Base-by-base conservation (phyloP, 176 grass and related monocot species). In the Secale cereale region DNA sequence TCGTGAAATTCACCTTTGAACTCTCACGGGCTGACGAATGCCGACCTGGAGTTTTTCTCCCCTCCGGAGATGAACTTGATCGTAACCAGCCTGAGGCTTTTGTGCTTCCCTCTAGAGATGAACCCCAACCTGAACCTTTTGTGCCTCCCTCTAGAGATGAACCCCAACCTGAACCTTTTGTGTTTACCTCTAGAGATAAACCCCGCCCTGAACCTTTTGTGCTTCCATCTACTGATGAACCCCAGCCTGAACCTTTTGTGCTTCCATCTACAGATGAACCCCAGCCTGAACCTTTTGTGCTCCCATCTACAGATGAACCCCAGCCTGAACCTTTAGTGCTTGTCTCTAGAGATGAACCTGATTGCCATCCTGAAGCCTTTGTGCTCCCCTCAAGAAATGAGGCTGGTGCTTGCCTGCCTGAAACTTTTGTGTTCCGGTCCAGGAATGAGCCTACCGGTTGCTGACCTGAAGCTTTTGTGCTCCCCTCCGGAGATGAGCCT, bases 11-110 rank as follows among this genome's bases (percentile, higher is more conserved):
- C 40, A 31, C 37, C 80, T 83, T 89, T 52, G 46, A 40, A 78
- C 57, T 87, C 77, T 92, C 83, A 43, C 77, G 82, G 59, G 56
- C 79, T 57, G 86, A 88, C 3, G 83, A 40, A 84, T 56, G 65
- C 65, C 60, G 79, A 57, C 86, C 65, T 59, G 86, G 79, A 71
- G 64, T 20, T 83, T 78, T 80, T 78, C 25, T 68, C 43, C 74
- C 74, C 5, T 88, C 78, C 5, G 67, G 65, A n/a, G 84, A 83
- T 78, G 68, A 40, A 82, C 71, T 79, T 73, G 76, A 86, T 19
- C 22, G 68, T 78, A 14, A 64, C 85, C 71, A 86, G 66, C 79
- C 68, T 16, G 77, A 74, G 23, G 50, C 54, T 82, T 36, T 50
- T 29, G 25, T 59, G 54, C 62, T 69, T 29, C 54, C 62, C 31